A percentile compares a stretch with the other conserved stretches of the same genome.
Conservation (phyloP, 169 alveolate species). For the Cryptosporidium felis region DNA sequence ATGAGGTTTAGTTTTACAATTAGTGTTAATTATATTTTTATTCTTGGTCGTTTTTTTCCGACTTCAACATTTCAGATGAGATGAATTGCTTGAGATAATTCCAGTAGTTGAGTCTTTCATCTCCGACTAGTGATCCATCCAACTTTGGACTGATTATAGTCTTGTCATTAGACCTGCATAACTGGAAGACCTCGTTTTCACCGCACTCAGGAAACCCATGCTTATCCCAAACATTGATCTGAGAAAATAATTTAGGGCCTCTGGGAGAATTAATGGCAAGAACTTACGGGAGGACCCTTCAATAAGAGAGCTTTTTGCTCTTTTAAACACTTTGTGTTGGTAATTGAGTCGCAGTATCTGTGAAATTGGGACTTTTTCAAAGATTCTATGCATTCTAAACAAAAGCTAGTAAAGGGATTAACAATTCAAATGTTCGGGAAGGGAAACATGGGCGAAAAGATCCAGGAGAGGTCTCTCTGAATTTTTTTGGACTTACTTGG, state of each 20-base stretch:
- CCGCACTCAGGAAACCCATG: conserved; percentile 82
- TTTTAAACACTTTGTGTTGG: conserved; percentile 78
- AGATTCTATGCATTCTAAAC: conserved; percentile 73
- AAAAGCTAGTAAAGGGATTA: conserved; percentile 46
- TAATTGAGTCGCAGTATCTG: conserved; percentile 78
- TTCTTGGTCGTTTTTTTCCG: background rate
- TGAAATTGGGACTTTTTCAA: conserved; percentile 78
- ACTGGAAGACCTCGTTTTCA: conserved; percentile 76
- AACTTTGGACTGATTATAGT: conserved; percentile 76
- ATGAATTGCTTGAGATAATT: conserved; percentile 75
- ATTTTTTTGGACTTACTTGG: conserved; percentile 71
- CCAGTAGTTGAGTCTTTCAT: conserved; percentile 77
- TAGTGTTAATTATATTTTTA: background rate
- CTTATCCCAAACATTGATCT: conserved; percentile 78
- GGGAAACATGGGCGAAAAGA: background rate
- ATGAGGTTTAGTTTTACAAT: background rate
- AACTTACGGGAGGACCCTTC: conserved; percentile 81
- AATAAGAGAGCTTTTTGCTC: conserved; percentile 77
- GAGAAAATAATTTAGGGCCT: too few relatives aligned
- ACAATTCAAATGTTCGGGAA: background rate
- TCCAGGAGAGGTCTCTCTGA: background rate
- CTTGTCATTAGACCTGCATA: conserved; percentile 76
- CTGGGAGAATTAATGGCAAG: too few relatives aligned
- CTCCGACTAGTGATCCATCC: conserved; percentile 80
- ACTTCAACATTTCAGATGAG: conserved; percentile 36